These are phyloP conservation scores for Golovinomyces cichoracearum DNA, from an alignment of 2,329 filamentous ascomycete genomes.

Conservation along the genomic window DNA sequence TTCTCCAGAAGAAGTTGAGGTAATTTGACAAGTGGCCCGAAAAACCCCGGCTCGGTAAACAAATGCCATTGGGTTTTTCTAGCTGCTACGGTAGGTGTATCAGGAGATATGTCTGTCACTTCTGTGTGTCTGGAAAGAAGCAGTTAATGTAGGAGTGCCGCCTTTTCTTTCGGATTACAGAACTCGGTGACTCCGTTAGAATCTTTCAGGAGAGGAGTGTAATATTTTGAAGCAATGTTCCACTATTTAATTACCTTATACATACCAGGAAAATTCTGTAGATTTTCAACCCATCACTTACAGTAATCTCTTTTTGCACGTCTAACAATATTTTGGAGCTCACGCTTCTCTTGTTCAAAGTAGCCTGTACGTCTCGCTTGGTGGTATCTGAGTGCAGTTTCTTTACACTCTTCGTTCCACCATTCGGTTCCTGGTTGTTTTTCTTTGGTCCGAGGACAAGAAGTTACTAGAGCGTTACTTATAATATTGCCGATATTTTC, in stretches of 20 bases:
- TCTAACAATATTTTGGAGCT: constrained; percentile 1
- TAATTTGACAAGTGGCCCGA: background rate
- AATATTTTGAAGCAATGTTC: background rate
- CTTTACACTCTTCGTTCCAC: background rate
- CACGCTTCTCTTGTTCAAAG: background rate
- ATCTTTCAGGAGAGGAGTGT: background rate
- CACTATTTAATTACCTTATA: background rate
- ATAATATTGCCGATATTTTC: background rate
- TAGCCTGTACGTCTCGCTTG: background rate
- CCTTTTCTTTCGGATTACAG: background rate
- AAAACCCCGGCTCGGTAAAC: background rate
- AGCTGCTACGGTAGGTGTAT: background rate
- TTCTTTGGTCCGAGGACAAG: background rate
- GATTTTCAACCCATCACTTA: background rate
- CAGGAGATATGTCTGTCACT: background rate
- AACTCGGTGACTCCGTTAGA: background rate
- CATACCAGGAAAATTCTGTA: background rate
- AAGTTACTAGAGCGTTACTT: background rate
- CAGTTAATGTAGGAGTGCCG: background rate
- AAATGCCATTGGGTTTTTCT: background rate
- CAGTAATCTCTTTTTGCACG: background rate
- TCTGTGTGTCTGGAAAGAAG: constrained; percentile 1
- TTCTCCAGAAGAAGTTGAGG: background rate
- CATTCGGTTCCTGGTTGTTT: background rate
- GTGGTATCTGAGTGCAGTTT: background rate